Evolutionary conservation across 495 filamentous ascomycete species (phyloP).

Genomic region (Choiromyces venosus): DNA sequence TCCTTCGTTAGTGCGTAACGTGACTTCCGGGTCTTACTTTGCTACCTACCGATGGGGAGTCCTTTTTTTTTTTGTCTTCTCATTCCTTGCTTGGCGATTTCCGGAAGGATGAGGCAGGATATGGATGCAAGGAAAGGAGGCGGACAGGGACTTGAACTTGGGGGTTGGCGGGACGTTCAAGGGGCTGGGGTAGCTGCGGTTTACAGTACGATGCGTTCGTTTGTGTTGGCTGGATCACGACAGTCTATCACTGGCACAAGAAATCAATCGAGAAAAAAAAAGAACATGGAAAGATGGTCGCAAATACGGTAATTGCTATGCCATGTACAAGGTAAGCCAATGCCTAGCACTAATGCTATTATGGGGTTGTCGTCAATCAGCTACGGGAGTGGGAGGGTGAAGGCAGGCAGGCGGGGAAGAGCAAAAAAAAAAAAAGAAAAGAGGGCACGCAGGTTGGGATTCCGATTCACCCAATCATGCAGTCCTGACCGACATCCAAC

Average conservation of each 20-base stretch:
- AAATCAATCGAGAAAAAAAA: slow-evolving; percentile 1
- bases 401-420: slow-evolving; percentile 4
- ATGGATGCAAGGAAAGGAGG: slow-evolving; percentile 16
- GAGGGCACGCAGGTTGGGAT: slow-evolving; percentile 9
- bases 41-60: slow-evolving; percentile 30
- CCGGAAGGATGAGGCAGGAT: slow-evolving; percentile 33
- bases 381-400: background rate
- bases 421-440: slow-evolving; percentile 25
- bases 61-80: background rate
- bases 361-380: background rate
- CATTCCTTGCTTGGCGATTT: slow-evolving; percentile 30
- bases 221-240: slow-evolving; percentile 9
- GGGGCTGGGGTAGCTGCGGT: slow-evolving; percentile 11
- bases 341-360: background rate
- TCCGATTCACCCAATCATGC: slow-evolving; percentile 37
- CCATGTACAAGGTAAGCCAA: background rate
- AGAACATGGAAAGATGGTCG: background rate
- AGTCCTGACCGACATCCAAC: slow-evolving; percentile 5
- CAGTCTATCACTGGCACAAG: background rate
- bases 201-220: slow-evolving; percentile 20
- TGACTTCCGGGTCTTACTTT: slow-evolving; percentile 20
- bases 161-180: slow-evolving; percentile 17
- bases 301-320: background rate
- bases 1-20: slow-evolving; percentile 19
- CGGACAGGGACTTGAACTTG: slow-evolving; percentile 23